These are phyloP conservation scores for Helicostylum pulchrum DNA, from an alignment of 192 early-diverging fungal genomes.

Conservation along the genomic window DNA sequence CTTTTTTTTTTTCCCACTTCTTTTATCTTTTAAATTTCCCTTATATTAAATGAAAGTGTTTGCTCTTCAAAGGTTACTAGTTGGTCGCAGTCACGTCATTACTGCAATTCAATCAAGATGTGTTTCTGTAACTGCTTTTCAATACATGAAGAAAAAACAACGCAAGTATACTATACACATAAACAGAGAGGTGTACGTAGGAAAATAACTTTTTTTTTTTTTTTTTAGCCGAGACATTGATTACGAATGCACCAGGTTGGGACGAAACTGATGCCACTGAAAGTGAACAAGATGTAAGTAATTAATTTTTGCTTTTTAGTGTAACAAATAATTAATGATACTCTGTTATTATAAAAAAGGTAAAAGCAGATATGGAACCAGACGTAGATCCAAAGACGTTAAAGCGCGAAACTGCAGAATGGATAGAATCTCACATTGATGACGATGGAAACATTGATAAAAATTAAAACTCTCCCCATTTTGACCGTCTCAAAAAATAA, in stretches of 20 bases:
- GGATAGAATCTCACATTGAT: not conserved
- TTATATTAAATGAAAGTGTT: no score
- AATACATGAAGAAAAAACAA: no score
- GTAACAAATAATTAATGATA: not conserved
- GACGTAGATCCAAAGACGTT: not conserved
- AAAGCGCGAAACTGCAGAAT: not conserved
- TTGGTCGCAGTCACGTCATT: no score
- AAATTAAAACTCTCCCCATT: not conserved
- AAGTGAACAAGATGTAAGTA: constrained; percentile 7
- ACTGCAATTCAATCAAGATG: no score
- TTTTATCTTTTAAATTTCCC: no score
- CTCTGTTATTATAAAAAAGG: not conserved
- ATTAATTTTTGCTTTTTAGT: not conserved
- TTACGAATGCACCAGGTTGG: constrained; percentile 4
- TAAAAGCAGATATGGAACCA: constrained; percentile 7
- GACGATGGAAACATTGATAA: not conserved
- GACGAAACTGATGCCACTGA: constrained; percentile 1
- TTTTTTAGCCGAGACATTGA: not conserved
- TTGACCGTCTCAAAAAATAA: not conserved
- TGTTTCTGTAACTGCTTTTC: no score
- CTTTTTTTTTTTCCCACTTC: no score
- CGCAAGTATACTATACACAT: no score
- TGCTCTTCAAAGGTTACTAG: no score
- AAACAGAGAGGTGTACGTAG: no score
- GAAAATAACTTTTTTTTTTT: no score